Conservation (phyloP, 208 protist species). For the Chromosphaera perkinsii region DNA sequence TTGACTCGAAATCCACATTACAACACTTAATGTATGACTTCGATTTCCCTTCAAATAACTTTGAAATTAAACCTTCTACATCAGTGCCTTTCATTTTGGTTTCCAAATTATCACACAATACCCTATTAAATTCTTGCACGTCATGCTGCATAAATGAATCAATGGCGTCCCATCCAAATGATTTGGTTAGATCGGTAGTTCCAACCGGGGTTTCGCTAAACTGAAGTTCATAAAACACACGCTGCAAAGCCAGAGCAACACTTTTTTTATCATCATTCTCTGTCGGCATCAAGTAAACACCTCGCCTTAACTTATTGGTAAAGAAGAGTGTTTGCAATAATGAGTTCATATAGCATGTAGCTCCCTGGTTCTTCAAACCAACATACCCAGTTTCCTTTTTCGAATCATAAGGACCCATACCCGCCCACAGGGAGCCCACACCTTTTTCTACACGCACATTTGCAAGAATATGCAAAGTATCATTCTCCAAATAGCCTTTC, state of each 20-base stretch:
- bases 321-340: constrained; percentile 72
- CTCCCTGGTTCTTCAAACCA: constrained; percentile 74
- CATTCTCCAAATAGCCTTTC: constrained; percentile 23
- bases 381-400: constrained; percentile 63
- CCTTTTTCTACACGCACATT: not conserved
- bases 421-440: not conserved
- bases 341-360: constrained; percentile 84
- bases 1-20: constrained; percentile 66
- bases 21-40: constrained; percentile 75
- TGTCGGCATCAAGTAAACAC: constrained; percentile 21
- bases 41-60: constrained; percentile 64
- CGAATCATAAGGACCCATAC: constrained; percentile 42
- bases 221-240: constrained; percentile 74
- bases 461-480: constrained; percentile 1
- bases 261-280: constrained; percentile 6
- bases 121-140: constrained; percentile 75
- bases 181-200: constrained; percentile 72
- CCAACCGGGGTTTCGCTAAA: constrained; percentile 42
- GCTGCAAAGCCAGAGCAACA: constrained; percentile 71
- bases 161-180: constrained; percentile 70
- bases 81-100: constrained; percentile 74
- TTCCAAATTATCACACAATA: constrained; percentile 77
- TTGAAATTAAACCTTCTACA: constrained; percentile 57
- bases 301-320: constrained; percentile 38
- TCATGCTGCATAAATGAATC: constrained; percentile 82